These are phyloP conservation scores for Pichia heedii DNA, from an alignment of 805 yeast genomes.

Conservation along the genomic window DNA sequence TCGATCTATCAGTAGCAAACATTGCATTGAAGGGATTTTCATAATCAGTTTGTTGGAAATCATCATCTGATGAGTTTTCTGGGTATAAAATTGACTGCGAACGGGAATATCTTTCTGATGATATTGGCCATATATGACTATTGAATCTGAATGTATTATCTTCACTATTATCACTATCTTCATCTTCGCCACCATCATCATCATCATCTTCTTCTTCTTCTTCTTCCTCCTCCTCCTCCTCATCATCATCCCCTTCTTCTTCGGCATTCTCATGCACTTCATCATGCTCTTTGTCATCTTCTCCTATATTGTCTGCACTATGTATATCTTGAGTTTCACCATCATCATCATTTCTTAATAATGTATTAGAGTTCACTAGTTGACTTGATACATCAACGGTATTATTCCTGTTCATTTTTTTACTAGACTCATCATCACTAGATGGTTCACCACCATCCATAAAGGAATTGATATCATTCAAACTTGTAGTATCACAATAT, in stretches of 20 bases:
- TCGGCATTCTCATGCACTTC: background rate
- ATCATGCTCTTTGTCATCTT: too few species aligned
- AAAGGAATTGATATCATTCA: background rate
- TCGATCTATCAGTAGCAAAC: conserved; percentile 25
- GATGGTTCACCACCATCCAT: background rate
- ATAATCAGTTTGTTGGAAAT: conserved; percentile 15
- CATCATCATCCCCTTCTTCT: background rate
- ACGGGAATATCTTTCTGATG: conserved; percentile 2
- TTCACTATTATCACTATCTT: background rate
- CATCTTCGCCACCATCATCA: conserved; percentile 10
- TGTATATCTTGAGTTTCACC: too few species aligned
- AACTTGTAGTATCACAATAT: background rate
- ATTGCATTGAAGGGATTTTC: conserved; percentile 21
- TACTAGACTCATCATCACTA: background rate
- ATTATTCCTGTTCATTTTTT: too few species aligned
- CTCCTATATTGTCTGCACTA: too few species aligned
- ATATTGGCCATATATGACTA: conserved; percentile 2
- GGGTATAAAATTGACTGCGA: conserved; percentile 5
- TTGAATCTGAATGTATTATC: background rate
- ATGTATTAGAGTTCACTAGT: too few species aligned
- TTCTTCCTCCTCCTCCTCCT: background rate
- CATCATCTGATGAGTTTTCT: conserved; percentile 2
- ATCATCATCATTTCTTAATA: too few species aligned
- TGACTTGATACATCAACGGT: too few species aligned
- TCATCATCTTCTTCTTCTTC: background rate